Evolutionary conservation across 768 basidiomycete species (phyloP), one percentile per base, ranked within the genome.

Genomic region (Podaxis sp.): DNA sequence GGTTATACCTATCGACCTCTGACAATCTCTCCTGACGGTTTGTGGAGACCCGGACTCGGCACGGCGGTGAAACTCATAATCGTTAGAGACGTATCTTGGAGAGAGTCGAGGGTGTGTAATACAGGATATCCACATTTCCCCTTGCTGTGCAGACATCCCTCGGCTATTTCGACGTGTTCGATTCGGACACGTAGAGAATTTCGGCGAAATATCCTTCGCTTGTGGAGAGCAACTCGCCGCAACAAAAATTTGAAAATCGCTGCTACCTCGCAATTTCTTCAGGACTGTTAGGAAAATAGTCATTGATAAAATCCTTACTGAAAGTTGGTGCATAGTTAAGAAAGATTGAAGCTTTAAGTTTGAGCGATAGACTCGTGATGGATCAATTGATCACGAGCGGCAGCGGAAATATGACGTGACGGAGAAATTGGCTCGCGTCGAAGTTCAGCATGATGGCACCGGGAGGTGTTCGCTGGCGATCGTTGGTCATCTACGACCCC

Each of bases 401-500:
- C 24, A 53, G 12, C 2, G 22, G 51, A 30, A 20, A 12, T 26
- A 15, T 44, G 56, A 30, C 44, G 56, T 24, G 40, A 56, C 56
- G 56, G 41, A 56, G 56, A 56, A 56, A 56, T 20, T 44, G 22
- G 40, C 8, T 46, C 15, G 38, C n/a, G 13, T 48, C 22, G 17
- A 20, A 22, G 46, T 15, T 3, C 24, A 22, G 40, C 40, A 56
- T 49, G 20, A 49, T 12, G 28, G 17, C 36, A 20, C 8, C 17
- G 56, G 37, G 40, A 4, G 28, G 20, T 38, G 8, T 26, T 51
- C 58, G 49, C 58, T 59, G 48, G 58, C 48, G 51, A 51, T 59
- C 37, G 48, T 33, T 49, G 46, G 20, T 26, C 46, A n/a, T 30
- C 48, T 58, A 33, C 20, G 15, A 6, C 58, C 33, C 6, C 22